A percentile compares a stretch with the other conserved stretches of the same genome.
phyloP scores from a whole-genome alignment of 805 yeast genomes.

The Ogataea pignaliae region DNA sequence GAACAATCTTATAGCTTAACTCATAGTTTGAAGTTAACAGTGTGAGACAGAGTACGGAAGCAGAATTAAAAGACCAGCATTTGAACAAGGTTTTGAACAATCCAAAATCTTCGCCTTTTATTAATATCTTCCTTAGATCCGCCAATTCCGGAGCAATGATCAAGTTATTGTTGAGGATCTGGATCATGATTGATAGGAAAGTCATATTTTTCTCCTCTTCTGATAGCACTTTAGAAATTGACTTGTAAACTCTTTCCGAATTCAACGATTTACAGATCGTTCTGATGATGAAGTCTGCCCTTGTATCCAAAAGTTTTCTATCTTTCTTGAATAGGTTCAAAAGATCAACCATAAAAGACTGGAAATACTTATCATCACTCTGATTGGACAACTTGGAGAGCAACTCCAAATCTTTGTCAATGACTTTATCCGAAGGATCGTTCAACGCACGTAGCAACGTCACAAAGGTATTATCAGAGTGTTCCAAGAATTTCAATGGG shows the following conservation, averaged over 20 bases:
- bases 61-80: constrained; percentile 90
- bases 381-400: constrained; percentile 69
- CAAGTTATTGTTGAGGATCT: constrained; percentile 79
- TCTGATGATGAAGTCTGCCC: constrained; percentile 80
- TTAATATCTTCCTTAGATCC: constrained; percentile 62
- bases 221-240: constrained; percentile 67
- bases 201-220: constrained; percentile 56
- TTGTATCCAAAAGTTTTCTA: constrained; percentile 55
- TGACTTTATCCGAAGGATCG: constrained; percentile 72
- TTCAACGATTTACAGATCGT: constrained; percentile 77
- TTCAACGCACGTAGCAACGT: constrained; percentile 69
- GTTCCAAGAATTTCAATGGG: constrained; percentile 50
- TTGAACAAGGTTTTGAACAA: constrained; percentile 74
- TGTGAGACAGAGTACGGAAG: constrained; percentile 82
- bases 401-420: constrained; percentile 65
- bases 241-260: constrained; percentile 78
- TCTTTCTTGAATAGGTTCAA: constrained; percentile 68
- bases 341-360: constrained; percentile 68
- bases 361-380: constrained; percentile 71
- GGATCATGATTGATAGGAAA: constrained; percentile 78
- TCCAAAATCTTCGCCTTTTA: constrained; percentile 17
- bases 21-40: constrained; percentile 84
- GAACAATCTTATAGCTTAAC: constrained; percentile 76
- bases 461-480: constrained; percentile 62
- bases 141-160: constrained; percentile 81